Conservation (phyloP, 345 rosid species). For the Bruguiera gymnorhiza region DNA sequence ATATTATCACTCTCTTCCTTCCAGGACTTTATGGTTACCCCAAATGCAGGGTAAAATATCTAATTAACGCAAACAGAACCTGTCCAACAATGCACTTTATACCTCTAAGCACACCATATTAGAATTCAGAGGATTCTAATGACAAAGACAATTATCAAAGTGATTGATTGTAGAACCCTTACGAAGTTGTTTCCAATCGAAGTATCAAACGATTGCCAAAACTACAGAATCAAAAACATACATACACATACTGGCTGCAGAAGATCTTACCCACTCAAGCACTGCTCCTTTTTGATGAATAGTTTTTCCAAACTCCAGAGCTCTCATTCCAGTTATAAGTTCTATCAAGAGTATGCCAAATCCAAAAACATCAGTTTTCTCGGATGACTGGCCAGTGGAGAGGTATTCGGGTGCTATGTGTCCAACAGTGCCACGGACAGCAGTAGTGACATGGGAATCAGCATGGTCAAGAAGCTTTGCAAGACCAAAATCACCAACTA, state of each 20-base stretch:
- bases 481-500: conserved; percentile 15
- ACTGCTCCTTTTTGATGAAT: conserved; percentile 4
- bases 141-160: not conserved
- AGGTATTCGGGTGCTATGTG: conserved; percentile 21
- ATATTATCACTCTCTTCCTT: no score
- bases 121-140: no score
- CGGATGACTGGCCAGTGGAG: conserved; percentile 8
- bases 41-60: no score
- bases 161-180: not conserved
- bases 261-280: conserved; percentile 17
- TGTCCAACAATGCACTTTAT: no score
- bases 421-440: conserved; percentile 16
- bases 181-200: no score
- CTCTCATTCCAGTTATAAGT: conserved; percentile 15
- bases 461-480: conserved; percentile 12
- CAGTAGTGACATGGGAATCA: conserved; percentile 12
- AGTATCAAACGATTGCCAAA: no score
- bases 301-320: conserved; percentile 5
- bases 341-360: conserved; percentile 17
- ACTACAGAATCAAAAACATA: no score
- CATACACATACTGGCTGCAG: no score
- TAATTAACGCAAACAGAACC: no score
- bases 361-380: conserved; percentile 20
- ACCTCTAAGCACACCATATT: no score
- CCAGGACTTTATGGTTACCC: no score